Evolutionary conservation across 129 eudicot genomes (phyloP), one percentile per base, ranked within the genome.

Genomic region (Tagetes erecta): DNA sequence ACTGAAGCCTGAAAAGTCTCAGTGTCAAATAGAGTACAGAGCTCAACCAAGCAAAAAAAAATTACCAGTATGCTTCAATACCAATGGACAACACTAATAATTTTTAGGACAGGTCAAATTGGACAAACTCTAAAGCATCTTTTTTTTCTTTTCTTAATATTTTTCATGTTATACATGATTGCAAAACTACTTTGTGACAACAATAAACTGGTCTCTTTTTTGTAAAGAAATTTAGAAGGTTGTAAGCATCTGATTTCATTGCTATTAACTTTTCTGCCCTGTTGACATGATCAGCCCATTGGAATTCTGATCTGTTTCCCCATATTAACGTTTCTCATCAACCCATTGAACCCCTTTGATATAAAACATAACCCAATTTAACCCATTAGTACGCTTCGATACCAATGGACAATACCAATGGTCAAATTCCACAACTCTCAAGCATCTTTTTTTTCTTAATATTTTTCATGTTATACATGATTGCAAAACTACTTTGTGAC

Each of bases 1-100:
- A 95, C 87, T 20, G 96, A 83, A 70, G 94, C 90, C 99, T 95
- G 80, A 75, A 78, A 75, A 52, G 31, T 67, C 44, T 53, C 30
- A 73, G 47, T 55, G 13, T 39, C 50, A 64, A 7, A 62, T 49
- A 46, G 14, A 68, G 39, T 38, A 11, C 20, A 75, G 6, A 58
- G 30, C 46, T 60, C 46, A 40, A 42, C 42, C 6, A 47, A 40
- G 68, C 63, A 84, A 58, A 49, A 40, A 57, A 56, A 8, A 20
- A 20, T 20, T 20, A 44, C 50, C 51, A 31, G 50, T 31, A 37
- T 30, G 42, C 76, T 36, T 12, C 27, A 70, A 31, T 8, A 36
- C 60, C 14, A 70, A 70, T 10, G 3, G 4, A 3, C 38, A 71
- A 37, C 55, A 55, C 5, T 38, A 13, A 42, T 5, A 5, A 13